These are phyloP conservation scores for Spizellomyces sp. DNA, from an alignment of 192 early-diverging fungal species.

Conservation along the genomic window DNA sequence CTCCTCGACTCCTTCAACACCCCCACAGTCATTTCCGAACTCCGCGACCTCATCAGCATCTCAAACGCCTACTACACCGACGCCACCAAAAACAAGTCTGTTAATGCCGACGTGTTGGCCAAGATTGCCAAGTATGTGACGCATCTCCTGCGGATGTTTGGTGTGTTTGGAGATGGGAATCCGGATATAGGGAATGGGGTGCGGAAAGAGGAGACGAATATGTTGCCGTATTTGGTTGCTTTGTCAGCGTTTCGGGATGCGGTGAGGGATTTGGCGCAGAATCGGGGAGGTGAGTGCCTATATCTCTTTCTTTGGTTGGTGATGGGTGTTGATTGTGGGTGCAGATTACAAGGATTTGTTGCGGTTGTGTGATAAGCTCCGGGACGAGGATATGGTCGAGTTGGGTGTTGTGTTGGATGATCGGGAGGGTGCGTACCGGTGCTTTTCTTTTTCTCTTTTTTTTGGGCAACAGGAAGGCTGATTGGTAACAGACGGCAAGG, in stretches of 20 bases:
- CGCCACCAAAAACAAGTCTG: constrained; percentile 50
- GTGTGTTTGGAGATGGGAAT: constrained; percentile 67
- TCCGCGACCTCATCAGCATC: constrained; percentile 75
- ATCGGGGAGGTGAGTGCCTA: constrained; percentile 37
- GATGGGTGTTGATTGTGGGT: background rate
- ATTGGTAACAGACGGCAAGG: constrained; percentile 70
- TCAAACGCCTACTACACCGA: constrained; percentile 75
- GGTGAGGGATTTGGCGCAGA: constrained; percentile 74
- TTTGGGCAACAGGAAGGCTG: background rate
- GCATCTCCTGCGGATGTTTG: constrained; percentile 81
- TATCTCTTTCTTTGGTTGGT: background rate
- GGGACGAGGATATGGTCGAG: constrained; percentile 85
- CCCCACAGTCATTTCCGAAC: constrained; percentile 73
- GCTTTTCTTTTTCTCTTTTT: background rate
- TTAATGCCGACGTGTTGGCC: constrained; percentile 72
- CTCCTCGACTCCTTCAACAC: constrained; percentile 95
- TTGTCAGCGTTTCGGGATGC: constrained; percentile 89
- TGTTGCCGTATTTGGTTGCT: constrained; percentile 78
- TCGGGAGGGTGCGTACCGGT: constrained; percentile 62
- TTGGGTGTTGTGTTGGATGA: constrained; percentile 93
- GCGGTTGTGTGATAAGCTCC: constrained; percentile 79
- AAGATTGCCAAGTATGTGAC: constrained; percentile 83
- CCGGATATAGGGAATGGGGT: constrained; percentile 52
- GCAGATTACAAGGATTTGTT: constrained; percentile 64
- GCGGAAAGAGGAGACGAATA: constrained; percentile 54